Percentiles rank a stretch among this genome's conserved stretches.
Conservation (phyloP, 1,284 basidiomycete species). For the Microbotryomycetes sp. region DNA sequence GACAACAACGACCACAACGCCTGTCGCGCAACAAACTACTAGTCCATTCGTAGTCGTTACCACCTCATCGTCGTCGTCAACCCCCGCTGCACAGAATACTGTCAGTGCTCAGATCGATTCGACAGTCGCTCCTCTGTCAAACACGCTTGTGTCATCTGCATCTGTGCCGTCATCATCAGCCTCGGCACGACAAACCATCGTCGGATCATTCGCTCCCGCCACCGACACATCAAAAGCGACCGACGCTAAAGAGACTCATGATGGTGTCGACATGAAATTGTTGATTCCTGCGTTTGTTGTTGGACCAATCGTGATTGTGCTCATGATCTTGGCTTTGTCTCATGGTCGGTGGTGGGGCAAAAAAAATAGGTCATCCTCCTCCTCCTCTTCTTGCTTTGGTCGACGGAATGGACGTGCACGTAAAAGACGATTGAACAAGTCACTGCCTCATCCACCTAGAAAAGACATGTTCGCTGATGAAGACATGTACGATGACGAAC, state of each 20-base stretch:
- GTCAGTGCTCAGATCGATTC: background rate
- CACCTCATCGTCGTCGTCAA: background rate
- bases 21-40: background rate
- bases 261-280: conserved; percentile 7
- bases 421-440: background rate
- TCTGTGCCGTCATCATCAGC: background rate
- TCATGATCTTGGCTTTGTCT: conserved; percentile 10
- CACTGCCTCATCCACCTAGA: background rate
- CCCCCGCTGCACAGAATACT: background rate
- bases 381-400: conserved; percentile 5
- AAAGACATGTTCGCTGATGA: background rate
- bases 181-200: background rate
- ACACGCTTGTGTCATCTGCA: background rate
- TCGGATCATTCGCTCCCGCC: background rate
- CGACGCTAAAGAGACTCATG: conserved; percentile 13
- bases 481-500: background rate
- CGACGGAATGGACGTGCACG: background rate
- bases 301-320: conserved; percentile 14
- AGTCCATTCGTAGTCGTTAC: background rate
- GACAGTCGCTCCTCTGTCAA: background rate
- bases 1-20: background rate
- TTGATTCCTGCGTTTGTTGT: conserved; percentile 29
- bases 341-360: conserved; percentile 26
- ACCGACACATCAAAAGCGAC: background rate
- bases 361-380: background rate